A percentile compares a stretch with the other conserved stretches of the same genome.
Evolutionary conservation across 2,329 filamentous ascomycete genomes (phyloP).

Genomic region (Aspergillus aculeatinus): DNA sequence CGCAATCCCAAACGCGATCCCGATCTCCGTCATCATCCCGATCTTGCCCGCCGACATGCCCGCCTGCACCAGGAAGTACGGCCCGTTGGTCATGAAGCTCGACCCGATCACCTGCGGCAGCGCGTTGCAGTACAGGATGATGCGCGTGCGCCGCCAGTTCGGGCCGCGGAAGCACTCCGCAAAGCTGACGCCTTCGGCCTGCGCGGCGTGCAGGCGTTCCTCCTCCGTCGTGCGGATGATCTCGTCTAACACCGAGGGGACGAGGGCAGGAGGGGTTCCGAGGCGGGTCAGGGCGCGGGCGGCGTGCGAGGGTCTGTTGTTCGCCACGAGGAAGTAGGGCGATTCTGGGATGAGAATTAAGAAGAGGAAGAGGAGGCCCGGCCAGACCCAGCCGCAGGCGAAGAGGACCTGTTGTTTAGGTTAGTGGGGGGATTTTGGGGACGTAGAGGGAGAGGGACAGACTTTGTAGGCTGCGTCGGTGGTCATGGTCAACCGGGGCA

Average conservation of each 20-base stretch:
- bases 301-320: not conserved
- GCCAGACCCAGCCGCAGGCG: slow-evolving; percentile 7
- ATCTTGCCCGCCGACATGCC: not conserved
- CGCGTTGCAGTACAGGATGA: slow-evolving; percentile 6
- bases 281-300: not conserved
- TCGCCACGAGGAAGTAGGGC: not conserved
- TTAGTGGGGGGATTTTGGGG: not conserved
- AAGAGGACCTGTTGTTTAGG: not conserved
- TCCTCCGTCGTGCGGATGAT: not conserved
- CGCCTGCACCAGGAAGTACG: slow-evolving; percentile 4
- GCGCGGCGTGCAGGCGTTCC: not conserved
- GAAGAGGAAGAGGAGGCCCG: not conserved
- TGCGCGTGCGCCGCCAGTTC: slow-evolving; percentile 8
- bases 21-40: slow-evolving; percentile 5
- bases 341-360: not conserved
- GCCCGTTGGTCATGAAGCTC: slow-evolving; percentile 1
- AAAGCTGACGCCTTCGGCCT: not conserved
- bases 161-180: not conserved
- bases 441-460: no score
- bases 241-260: not conserved
- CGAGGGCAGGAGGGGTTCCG: not conserved
- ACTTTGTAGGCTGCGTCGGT: slow-evolving; percentile 5
- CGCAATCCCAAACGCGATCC: not conserved
- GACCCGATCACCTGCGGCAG: slow-evolving; percentile 2
- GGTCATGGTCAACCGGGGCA: not conserved